Percentiles rank a stretch among this genome's conserved stretches.
Conservation (phyloP, 371 early-diverging fungal genomes). For the Aphelidium insulamus region DNA sequence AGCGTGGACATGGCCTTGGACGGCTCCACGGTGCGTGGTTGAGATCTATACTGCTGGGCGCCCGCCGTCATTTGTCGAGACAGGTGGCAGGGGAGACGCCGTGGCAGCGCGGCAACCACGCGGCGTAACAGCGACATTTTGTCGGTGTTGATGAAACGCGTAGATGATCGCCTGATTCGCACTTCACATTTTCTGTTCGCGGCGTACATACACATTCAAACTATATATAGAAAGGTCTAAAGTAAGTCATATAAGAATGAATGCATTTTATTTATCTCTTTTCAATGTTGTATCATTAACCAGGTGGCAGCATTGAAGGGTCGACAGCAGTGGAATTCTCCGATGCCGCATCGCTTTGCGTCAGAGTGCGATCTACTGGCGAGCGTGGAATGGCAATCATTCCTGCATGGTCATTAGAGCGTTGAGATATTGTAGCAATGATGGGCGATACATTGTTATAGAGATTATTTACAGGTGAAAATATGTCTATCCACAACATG, state of each 20-base stretch:
- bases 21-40: not conserved
- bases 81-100: conserved; percentile 5
- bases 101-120: not conserved
- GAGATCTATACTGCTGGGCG: too few relatives aligned
- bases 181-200: too few relatives aligned
- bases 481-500: not conserved
- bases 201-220: too few relatives aligned
- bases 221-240: too few relatives aligned
- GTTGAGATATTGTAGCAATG: too few relatives aligned
- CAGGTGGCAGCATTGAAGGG: conserved; percentile 72
- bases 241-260: too few relatives aligned
- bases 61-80: too few relatives aligned
- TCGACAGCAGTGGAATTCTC: conserved; percentile 42
- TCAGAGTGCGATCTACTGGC: conserved; percentile 46
- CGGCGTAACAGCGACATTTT: too few relatives aligned
- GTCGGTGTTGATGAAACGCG: too few relatives aligned
- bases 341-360: conserved; percentile 19
- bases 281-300: too few relatives aligned
- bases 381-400: conserved; percentile 87
- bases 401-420: conserved; percentile 14
- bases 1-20: conserved; percentile 6
- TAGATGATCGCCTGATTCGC: too few relatives aligned
- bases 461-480: not conserved
- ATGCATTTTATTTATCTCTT: too few relatives aligned
- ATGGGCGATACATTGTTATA: not conserved